Evolutionary conservation across 257 asterid species (phyloP), one percentile per base, ranked within the genome.

Genomic region (Jacaranda mimosifolia): DNA sequence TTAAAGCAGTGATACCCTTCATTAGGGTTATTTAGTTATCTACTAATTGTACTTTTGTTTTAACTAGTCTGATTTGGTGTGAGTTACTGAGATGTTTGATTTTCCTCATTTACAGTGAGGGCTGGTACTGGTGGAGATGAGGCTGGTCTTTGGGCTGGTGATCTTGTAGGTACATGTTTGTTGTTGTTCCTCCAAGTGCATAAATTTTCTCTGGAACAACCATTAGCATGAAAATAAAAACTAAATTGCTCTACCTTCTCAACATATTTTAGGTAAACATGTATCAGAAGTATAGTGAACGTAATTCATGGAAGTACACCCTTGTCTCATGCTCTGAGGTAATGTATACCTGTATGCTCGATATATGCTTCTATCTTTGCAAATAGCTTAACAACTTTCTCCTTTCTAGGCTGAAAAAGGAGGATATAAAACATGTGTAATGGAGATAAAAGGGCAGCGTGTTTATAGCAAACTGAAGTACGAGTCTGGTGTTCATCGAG

Each of bases 51-150:
- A 59, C 45, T 60, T 67, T 62, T 67, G 46, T 45, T 53, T 43
- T 46, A 12, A 35, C n/a, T 75, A 43, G 45, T 48, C 70, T 48
- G 45, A 39, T 51, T 64, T 67, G 7, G 38, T 59, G 5, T 58
- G 53, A 56, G 42, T 51, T 71, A 49, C 64, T 60, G 51, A 75
- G 62, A 60, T 68, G 43, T 64, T 82, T 51, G 52, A 62, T 64
- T 65, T 76, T 75, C 75, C 73, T 74, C 48, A 57, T 78, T 72
- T 81, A 82, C 93, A 96, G 99, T 96, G 72, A 87, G 99, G 85
- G 99, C 99, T 82, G 99, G 99, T 76, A 87, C 98, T 52, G 99
- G 99, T 70, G 99, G 98, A 77, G 99, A 93, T 80, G 99, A 96
- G 86, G 99, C 98, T 82, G 98, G 98, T 82, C 80, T 93, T 45